Percentiles rank a stretch among this genome's conserved stretches.
Evolutionary conservation across 1,284 basidiomycete genomes (phyloP).

Genomic region (Leccinum solheimii): DNA sequence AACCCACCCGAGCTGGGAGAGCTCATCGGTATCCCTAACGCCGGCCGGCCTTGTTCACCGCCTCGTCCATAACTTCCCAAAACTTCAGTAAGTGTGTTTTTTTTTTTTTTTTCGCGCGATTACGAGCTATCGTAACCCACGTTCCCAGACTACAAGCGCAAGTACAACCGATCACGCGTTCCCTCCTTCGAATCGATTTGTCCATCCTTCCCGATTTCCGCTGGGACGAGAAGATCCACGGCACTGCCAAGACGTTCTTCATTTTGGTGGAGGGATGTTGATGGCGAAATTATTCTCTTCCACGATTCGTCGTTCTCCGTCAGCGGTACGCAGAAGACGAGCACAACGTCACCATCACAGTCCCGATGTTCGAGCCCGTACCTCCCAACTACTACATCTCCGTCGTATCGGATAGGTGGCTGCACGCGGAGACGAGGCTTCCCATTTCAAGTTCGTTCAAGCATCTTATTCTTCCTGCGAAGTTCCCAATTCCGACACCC

Average conservation of each 20-base stretch:
- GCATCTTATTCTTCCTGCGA: too few species aligned
- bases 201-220: conserved; percentile 95
- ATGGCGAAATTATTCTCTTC: conserved; percentile 94
- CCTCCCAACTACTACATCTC: conserved; percentile 99
- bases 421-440: conserved; percentile 91
- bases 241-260: conserved; percentile 85
- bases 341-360: conserved; percentile 92
- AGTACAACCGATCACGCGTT: conserved; percentile 90
- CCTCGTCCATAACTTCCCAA: conserved; percentile 94
- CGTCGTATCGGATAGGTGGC: conserved; percentile 92
- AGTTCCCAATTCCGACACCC: too few species aligned
- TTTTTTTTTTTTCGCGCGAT: neutral
- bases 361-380: conserved; percentile 95
- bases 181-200: conserved; percentile 84
- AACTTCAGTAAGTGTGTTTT: conserved; percentile 67
- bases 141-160: conserved; percentile 75
- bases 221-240: conserved; percentile 96
- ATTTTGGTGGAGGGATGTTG: conserved; percentile 94
- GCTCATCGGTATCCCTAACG: conserved; percentile 89
- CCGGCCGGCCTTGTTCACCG: conserved; percentile 86
- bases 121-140: neutral
- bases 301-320: conserved; percentile 88
- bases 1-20: conserved; percentile 86
- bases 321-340: conserved; percentile 92
- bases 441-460: too few species aligned